Conservation (phyloP, 2,329 filamentous ascomycete species). For the Amylocarpus encephaloides region DNA sequence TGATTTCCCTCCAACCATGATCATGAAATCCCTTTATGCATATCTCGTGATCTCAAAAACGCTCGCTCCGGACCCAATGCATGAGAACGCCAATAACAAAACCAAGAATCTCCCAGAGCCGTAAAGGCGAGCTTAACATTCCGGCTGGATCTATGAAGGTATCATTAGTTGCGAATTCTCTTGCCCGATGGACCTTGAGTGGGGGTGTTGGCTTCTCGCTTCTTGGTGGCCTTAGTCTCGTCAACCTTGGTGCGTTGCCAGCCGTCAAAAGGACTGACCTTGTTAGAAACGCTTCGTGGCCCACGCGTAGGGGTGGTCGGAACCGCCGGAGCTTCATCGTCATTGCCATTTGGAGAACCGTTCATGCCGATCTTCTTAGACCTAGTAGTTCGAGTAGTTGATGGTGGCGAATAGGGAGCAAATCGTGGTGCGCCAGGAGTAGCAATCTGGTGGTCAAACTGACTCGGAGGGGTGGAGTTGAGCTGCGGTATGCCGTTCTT, state of each 20-base stretch:
- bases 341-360: constrained; percentile 33
- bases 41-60: constrained; percentile 1
- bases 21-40: constrained; percentile 1
- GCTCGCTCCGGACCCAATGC: constrained; percentile 1
- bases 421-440: constrained; percentile 53
- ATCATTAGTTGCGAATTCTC: background rate
- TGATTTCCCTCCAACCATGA: background rate
- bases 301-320: constrained; percentile 31
- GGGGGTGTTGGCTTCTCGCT: constrained; percentile 1
- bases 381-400: constrained; percentile 54
- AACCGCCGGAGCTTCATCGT: constrained; percentile 9
- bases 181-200: background rate
- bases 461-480: constrained; percentile 26
- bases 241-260: constrained; percentile 60
- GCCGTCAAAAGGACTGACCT: constrained; percentile 50
- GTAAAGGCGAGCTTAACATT: background rate
- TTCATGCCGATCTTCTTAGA: constrained; percentile 40
- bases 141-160: background rate
- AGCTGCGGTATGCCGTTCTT: constrained; percentile 1
- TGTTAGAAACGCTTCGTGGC: constrained; percentile 1
- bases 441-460: constrained; percentile 32
- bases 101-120: background rate
- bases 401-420: constrained; percentile 55
- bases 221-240: constrained; percentile 5
- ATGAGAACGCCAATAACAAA: background rate